Conservation (phyloP, 208 protist genomes). For the Acanthamoeba royreba region DNA sequence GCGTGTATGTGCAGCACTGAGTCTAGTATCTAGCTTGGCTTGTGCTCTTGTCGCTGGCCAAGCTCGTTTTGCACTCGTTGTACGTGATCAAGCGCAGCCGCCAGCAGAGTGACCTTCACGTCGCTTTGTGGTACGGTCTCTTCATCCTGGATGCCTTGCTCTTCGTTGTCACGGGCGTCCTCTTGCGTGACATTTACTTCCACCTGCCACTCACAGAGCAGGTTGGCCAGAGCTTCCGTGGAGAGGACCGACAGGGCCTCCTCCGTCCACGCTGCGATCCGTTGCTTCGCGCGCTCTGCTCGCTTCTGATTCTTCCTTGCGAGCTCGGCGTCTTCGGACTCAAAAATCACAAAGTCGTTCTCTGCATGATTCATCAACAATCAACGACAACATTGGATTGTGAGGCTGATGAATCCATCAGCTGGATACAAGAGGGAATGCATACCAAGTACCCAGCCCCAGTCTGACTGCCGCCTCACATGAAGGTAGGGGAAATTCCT, state of each 20-base stretch:
- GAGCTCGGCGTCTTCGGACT: not conserved
- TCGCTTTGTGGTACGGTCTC: too few relatives aligned
- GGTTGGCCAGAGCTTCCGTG: not conserved
- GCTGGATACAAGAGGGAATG: not conserved
- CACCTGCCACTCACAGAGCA: not conserved
- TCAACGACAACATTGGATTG: not conserved
- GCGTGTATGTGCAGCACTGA: too few relatives aligned
- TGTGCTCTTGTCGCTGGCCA: too few relatives aligned
- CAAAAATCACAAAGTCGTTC: not conserved
- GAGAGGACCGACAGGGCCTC: not conserved
- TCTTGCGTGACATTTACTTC: not conserved
- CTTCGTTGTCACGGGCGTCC: not conserved
- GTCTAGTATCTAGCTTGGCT: too few relatives aligned
- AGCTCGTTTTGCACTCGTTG: too few relatives aligned
- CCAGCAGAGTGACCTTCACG: too few relatives aligned
- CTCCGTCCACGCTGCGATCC: not conserved
- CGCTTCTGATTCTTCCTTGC: not conserved
- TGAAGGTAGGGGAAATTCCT: not conserved
- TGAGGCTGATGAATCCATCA: not conserved
- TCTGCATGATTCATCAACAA: not conserved
- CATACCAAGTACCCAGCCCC: not conserved
- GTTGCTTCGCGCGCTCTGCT: not conserved
- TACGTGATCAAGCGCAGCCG: too few relatives aligned
- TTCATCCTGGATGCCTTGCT: not conserved
- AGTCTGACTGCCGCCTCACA: not conserved